These are phyloP conservation scores for Bipolaris gigantea DNA, from an alignment of 2,329 filamentous ascomycete genomes.

Conservation along the genomic window DNA sequence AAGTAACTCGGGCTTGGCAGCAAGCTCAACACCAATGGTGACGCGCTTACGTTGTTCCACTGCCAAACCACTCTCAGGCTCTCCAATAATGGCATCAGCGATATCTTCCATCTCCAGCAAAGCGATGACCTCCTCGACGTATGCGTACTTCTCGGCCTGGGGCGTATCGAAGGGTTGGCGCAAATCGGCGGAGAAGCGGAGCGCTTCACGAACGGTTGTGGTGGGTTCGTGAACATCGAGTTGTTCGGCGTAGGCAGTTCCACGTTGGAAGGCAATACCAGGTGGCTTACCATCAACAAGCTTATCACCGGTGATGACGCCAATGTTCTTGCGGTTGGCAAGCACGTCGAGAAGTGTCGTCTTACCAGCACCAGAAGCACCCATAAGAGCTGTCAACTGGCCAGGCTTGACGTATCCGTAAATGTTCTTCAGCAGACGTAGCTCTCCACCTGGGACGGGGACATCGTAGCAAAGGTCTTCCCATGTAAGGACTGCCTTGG, in stretches of 20 bases:
- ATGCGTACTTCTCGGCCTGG: constrained; percentile 63
- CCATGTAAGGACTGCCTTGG: constrained; percentile 62
- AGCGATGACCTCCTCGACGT: constrained; percentile 67
- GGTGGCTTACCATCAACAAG: constrained; percentile 62
- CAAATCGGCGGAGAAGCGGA: constrained; percentile 67
- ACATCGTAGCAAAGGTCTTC: constrained; percentile 65
- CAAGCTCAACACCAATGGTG: constrained; percentile 64
- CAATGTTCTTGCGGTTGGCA: constrained; percentile 65
- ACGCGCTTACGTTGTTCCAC: constrained; percentile 66
- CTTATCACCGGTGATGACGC: constrained; percentile 64
- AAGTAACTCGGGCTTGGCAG: constrained; percentile 69
- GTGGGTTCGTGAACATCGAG: constrained; percentile 66
- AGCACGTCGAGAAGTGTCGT: constrained; percentile 82
- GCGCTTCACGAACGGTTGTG: constrained; percentile 65
- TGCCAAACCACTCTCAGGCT: constrained; percentile 61
- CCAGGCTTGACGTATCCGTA: constrained; percentile 61
- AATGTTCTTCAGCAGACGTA: constrained; percentile 60
- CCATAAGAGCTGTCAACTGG: constrained; percentile 53
- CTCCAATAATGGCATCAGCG: constrained; percentile 67
- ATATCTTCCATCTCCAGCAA: constrained; percentile 67
- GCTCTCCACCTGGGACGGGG: constrained; percentile 63
- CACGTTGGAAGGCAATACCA: constrained; percentile 64
- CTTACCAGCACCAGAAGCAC: constrained; percentile 71
- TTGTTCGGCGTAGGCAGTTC: constrained; percentile 67
- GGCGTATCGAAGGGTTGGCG: constrained; percentile 63